Base-by-base conservation (phyloP, 2,329 filamentous ascomycete genomes). In the Diaporthe nobilis region DNA sequence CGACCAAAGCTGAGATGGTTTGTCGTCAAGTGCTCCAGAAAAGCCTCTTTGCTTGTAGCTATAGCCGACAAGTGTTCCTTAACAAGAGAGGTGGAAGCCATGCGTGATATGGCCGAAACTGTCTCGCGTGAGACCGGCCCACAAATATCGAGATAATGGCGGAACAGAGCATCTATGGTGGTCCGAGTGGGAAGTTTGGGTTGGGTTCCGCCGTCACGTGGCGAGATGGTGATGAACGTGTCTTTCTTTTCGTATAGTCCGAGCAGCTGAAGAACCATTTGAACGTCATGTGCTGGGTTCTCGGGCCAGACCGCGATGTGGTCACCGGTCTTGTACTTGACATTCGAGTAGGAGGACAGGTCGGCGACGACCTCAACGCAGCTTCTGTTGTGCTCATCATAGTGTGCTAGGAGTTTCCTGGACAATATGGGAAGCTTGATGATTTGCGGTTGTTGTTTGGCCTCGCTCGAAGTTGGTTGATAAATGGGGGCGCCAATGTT, bases 221-320 rank as follows among this genome's bases (percentile, higher is more conserved):
- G n/a, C n/a, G 49, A 53, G 49, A 53, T 53, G 22, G 49, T 25
- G n/a, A 53, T 53, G 49, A 7, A 1, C 9, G 49, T 53, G 49
- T 53, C 49, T 53, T 25, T 53, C 49, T 53, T 53, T n/a, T 53
- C 49, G 49, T 53, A 53, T 28, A 28, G 49, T 53, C n/a, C n/a
- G 13, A 53, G 49, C n/a, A 53, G n/a, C 49, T 53, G 49, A 53
- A 53, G 49, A 53, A 53, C 49, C 49, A 25, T 28, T 53, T 53
- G 22, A 25, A 53, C 49, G 15, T 53, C 49, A 12, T 53, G 9
- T 12, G 9, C 12, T 28, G 49, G 49, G n/a, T 53, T 53, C 13
- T 53, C 49, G 22, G 49, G 49, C 49, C 49, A 53, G 22, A 53
- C 49, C 12, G 49, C 49, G 2, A 53, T 53, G 49, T 53, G 49